Conservation (phyloP, 768 basidiomycete genomes). For the Trametes maxima region DNA sequence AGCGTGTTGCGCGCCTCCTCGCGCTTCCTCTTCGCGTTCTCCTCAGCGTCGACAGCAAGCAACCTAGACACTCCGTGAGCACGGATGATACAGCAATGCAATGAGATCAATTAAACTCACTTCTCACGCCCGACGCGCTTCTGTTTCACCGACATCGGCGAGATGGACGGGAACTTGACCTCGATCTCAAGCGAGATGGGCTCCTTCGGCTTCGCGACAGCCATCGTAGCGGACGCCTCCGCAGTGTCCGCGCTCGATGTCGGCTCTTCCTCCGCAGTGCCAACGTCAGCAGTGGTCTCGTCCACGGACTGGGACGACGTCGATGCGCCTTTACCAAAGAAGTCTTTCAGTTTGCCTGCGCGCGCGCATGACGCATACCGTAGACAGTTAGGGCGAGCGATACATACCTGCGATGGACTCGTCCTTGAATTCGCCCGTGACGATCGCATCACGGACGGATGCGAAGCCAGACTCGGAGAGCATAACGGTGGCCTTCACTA, state of each 20-base stretch:
- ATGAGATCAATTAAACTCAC: constrained; percentile 44
- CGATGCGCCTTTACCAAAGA: constrained; percentile 68
- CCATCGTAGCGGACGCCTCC: constrained; percentile 36
- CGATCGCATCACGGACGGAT: constrained; percentile 76
- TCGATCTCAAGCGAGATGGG: constrained; percentile 71
- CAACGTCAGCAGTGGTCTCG: constrained; percentile 39
- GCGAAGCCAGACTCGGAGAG: constrained; percentile 89
- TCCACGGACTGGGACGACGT: constrained; percentile 38
- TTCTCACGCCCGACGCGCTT: constrained; percentile 74
- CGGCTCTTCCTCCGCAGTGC: constrained; percentile 32
- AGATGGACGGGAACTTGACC: constrained; percentile 61
- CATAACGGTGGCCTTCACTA: constrained; percentile 82
- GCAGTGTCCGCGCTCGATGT: constrained; percentile 28
- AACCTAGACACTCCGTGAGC: constrained; percentile 50
- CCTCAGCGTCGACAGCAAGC: constrained; percentile 74
- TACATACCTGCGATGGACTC: constrained; percentile 70
- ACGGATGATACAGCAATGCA: background rate
- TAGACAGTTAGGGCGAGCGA: background rate
- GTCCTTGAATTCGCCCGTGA: constrained; percentile 80
- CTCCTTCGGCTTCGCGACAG: constrained; percentile 41
- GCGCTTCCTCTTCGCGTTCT: constrained; percentile 71
- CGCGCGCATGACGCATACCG: constrained; percentile 19
- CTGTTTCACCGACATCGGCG: constrained; percentile 76
- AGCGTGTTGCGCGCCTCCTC: constrained; percentile 92
- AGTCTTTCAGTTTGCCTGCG: constrained; percentile 82